Evolutionary conservation across 2,329 filamentous ascomycete genomes (phyloP), one percentile per base, ranked within the genome.

Genomic region (Xylariales sp.): DNA sequence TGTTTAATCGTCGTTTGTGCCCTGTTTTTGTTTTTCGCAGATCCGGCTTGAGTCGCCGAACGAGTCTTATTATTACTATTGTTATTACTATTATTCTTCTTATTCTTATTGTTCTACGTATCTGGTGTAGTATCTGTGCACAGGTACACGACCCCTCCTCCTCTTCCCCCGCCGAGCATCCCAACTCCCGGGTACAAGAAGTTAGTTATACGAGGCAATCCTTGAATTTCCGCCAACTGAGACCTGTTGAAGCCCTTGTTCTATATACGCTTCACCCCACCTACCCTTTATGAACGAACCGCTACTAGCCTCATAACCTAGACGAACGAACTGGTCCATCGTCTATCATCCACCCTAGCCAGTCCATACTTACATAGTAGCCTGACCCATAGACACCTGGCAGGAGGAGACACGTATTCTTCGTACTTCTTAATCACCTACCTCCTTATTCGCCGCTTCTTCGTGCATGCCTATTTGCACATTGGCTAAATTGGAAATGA

Each of bases 401-500:
- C 56, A 56, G 46, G 32, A 30, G 43, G 67, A 64, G 54, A 59
- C 62, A 60, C 54, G 54, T 62, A 58, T 64, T 43, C 52, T 54
- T 43, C 30, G 50, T 52, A 9, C 64, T 16, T n/a, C 48, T 50
- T n/a, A 9, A 41, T 8, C 48, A 23, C 3, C 45, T 18, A 10
- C 23, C 34, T 45, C 5, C 54, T 53, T 28, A 65, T 62, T 63
- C 57, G 62, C 59, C 49, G 57, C 54, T 43, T 34, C 52, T 54
- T 46, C 55, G 59, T 56, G 60, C 59, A 46, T 28, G n/a, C 45
- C 30, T 50, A 43, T 34, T 61, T 28, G 41, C 41, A 46, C 41
- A 32, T 50, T 34, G 53, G 53, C 62, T 10, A 23, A 63, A 55
- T n/a, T 62, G 57, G 61, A 64, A 69, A 76, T 66, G 53, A 76